Conservation (phyloP, 2,329 filamentous ascomycete species). For the Aureobasidium melanogenum region DNA sequence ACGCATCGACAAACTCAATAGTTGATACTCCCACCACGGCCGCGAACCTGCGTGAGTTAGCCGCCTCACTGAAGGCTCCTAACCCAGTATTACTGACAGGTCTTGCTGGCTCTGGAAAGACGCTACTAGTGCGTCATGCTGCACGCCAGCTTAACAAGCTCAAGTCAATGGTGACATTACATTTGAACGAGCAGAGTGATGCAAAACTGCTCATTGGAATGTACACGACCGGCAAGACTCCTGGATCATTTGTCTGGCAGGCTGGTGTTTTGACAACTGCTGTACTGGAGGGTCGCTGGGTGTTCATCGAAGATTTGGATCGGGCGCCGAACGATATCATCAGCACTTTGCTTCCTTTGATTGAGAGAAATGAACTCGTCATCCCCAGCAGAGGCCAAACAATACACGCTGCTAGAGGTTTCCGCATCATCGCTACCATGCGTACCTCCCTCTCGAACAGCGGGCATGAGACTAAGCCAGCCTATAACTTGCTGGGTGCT, state of each 20-base stretch:
- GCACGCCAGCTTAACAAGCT: constrained; percentile 72
- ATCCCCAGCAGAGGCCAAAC: constrained; percentile 84
- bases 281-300: constrained; percentile 89
- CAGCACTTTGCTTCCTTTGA: constrained; percentile 82
- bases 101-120: constrained; percentile 82
- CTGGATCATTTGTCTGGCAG: constrained; percentile 85
- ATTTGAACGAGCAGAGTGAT: constrained; percentile 96
- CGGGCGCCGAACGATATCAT: constrained; percentile 91
- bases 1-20: constrained; percentile 34
- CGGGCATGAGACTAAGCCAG: constrained; percentile 63
- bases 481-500: constrained; percentile 63
- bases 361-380: constrained; percentile 83
- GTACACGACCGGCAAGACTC: constrained; percentile 80
- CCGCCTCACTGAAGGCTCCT: constrained; percentile 54
- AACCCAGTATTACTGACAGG: constrained; percentile 76
- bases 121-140: constrained; percentile 71
- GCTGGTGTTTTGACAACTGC: constrained; percentile 89
- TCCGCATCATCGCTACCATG: constrained; percentile 86
- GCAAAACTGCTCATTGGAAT: constrained; percentile 92
- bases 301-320: constrained; percentile 93
- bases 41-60: constrained; percentile 62
- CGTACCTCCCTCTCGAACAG: constrained; percentile 58
- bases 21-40: constrained; percentile 65
- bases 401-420: constrained; percentile 72
- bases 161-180: constrained; percentile 79